Percentiles rank a stretch among this genome's conserved stretches.
phyloP scores from a whole-genome alignment of 441 rosid species.

The Populus hybrid region DNA sequence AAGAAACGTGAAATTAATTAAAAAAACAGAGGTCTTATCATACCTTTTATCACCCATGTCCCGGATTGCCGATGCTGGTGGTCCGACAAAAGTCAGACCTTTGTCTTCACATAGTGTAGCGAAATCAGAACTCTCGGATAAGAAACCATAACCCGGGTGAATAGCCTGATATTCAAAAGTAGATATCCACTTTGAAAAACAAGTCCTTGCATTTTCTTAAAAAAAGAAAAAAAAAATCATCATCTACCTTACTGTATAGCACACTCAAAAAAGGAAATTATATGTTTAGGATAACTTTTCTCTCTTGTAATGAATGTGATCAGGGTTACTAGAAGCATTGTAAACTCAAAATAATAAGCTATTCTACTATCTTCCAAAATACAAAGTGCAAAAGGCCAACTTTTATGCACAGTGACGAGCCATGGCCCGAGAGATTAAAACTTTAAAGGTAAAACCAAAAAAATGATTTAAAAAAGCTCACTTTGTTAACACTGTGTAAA shows the following conservation, averaged over 20 bases:
- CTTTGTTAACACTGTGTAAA: not conserved
- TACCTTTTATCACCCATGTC: slow-evolving; percentile 99
- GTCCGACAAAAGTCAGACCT: slow-evolving; percentile 80
- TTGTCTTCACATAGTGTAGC: slow-evolving; percentile 83
- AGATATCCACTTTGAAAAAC: slow-evolving; percentile 24
- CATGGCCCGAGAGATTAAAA: not conserved
- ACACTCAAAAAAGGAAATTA: not conserved
- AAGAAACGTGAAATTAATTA: not conserved
- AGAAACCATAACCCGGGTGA: slow-evolving; percentile 93
- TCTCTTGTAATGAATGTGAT: too few relatives aligned
- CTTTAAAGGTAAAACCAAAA: not conserved
- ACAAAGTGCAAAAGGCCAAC: not conserved
- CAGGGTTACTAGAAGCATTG: not conserved
- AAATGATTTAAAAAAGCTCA: not conserved
- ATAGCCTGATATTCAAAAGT: slow-evolving; percentile 59
- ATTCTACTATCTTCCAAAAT: not conserved
- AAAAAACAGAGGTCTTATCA: not conserved
- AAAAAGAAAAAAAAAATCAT: not conserved
- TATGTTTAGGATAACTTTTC: too few relatives aligned
- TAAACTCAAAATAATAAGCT: not conserved
- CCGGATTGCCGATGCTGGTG: slow-evolving; percentile 85
- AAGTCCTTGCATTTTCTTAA: not conserved
- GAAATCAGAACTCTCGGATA: slow-evolving; percentile 82
- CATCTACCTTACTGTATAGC: not conserved
- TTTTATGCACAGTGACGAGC: not conserved